Conservation (phyloP, 1,284 basidiomycete genomes). For the Polyporus tsugae region DNA sequence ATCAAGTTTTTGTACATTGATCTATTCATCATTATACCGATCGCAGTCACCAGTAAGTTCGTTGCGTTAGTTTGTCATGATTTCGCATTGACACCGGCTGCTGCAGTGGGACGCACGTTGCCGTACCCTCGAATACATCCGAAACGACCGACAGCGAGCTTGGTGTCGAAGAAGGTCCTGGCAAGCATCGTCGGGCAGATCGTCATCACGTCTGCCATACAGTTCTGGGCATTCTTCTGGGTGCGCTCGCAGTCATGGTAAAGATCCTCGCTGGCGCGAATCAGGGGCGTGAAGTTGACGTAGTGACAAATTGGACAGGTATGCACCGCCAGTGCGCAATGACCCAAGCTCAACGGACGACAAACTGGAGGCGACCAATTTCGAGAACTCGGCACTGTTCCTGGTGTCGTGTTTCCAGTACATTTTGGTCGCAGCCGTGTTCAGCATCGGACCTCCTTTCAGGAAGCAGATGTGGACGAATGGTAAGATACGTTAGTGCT, state of each 20-base stretch:
- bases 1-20: conserved; percentile 97
- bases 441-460: conserved; percentile 98
- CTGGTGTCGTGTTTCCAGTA: conserved; percentile 98
- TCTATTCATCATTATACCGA: conserved; percentile 96
- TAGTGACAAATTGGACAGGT: conserved; percentile 52
- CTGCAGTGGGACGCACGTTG: conserved; percentile 90
- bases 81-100: conserved; percentile 24
- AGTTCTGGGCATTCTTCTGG: conserved; percentile 92
- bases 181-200: conserved; percentile 95
- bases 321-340: conserved; percentile 61
- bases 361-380: conserved; percentile 90
- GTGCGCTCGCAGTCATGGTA: conserved; percentile 87
- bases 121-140: conserved; percentile 89
- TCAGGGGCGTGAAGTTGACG: conserved; percentile 7
- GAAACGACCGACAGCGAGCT: conserved; percentile 94
- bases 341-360: conserved; percentile 69
- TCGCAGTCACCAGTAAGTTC: conserved; percentile 91
- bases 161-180: conserved; percentile 96
- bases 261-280: conserved; percentile 28
- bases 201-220: conserved; percentile 84
- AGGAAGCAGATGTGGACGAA: conserved; percentile 96
- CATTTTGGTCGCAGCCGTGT: conserved; percentile 94
- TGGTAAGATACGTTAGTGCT: conserved; percentile 51
- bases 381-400: conserved; percentile 94
- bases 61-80: conserved; percentile 4